Conservation (phyloP, 2,329 filamentous ascomycete species). For the Calonectria leucothoes region DNA sequence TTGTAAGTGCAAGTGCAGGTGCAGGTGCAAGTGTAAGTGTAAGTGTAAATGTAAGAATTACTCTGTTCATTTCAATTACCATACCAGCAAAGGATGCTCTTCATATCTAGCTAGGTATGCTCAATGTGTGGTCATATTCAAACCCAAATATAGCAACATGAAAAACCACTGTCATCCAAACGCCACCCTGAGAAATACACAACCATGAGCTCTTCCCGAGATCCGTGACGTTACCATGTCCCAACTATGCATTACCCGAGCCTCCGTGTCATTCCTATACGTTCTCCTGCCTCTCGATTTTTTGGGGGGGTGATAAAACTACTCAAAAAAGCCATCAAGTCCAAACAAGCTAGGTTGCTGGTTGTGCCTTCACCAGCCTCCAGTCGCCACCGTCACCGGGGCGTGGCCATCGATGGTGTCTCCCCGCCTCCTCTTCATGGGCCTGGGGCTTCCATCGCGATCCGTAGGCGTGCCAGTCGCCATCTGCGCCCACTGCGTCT, state of each 20-base stretch:
- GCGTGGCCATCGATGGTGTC: slow-evolving; percentile 47
- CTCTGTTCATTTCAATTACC: slow-evolving; percentile 3
- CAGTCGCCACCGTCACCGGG: slow-evolving; percentile 44
- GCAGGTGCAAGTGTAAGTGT: no score
- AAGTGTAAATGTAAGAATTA: slow-evolving; percentile 1
- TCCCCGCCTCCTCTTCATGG: slow-evolving; percentile 51
- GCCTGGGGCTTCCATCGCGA: slow-evolving; percentile 49
- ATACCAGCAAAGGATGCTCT: not conserved
- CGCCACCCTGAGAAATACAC: slow-evolving; percentile 14
- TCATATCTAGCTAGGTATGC: slow-evolving; percentile 19
- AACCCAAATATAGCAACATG: slow-evolving; percentile 3
- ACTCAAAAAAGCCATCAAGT: not conserved
- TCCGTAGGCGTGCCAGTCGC: slow-evolving; percentile 39
- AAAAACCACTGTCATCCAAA: slow-evolving; percentile 11
- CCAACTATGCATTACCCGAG: slow-evolving; percentile 13
- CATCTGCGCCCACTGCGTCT: slow-evolving; percentile 48
- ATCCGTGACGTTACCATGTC: slow-evolving; percentile 15
- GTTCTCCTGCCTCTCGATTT: not conserved
- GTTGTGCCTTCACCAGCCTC: slow-evolving; percentile 43
- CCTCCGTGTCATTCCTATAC: slow-evolving; percentile 3
- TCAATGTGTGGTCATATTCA: slow-evolving; percentile 13
- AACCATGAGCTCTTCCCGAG: slow-evolving; percentile 12
- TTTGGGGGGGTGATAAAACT: not conserved
- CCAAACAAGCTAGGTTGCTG: not conserved
- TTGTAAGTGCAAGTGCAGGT: not conserved